Evolutionary conservation across 108 stramenopile species (phyloP).

Genomic region (Cyclostephanos tholiformis): DNA sequence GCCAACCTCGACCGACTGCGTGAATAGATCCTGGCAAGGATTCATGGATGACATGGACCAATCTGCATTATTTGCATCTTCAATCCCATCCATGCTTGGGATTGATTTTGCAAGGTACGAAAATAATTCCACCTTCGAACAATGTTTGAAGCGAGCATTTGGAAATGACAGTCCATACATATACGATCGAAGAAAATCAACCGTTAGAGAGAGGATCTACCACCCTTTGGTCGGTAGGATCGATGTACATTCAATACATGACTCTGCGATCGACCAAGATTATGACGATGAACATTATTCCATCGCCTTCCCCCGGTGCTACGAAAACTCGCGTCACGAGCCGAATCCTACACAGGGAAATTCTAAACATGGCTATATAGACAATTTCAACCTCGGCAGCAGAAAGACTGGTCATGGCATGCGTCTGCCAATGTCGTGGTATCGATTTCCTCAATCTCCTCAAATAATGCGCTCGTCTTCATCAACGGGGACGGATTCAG

Average conservation of each 20-base stretch:
- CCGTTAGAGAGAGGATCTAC: neutral
- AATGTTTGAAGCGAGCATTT: no score
- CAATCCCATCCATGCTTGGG: no score
- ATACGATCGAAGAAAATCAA: no score
- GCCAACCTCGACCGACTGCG: no score
- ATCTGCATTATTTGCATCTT: no score
- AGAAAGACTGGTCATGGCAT: slow-evolving; percentile 27
- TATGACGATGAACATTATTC: neutral
- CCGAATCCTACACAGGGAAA: neutral
- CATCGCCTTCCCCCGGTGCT: slow-evolving; percentile 23
- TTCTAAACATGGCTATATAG: neutral
- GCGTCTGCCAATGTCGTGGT: slow-evolving; percentile 21
- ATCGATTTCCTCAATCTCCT: slow-evolving; percentile 23
- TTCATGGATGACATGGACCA: no score
- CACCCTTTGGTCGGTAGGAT: slow-evolving; percentile 24
- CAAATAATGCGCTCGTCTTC: neutral
- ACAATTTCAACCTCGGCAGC: neutral
- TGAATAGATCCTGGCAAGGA: no score
- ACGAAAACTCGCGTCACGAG: neutral
- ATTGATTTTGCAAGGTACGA: no score
- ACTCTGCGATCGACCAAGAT: neutral
- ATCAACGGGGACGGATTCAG: neutral
- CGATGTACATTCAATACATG: slow-evolving; percentile 3
- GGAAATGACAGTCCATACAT: no score
- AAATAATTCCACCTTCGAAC: no score